A percentile compares a stretch with the other conserved stretches of the same genome.
Evolutionary conservation across 441 rosid species (phyloP).

Genomic region (Mallotus repandus): DNA sequence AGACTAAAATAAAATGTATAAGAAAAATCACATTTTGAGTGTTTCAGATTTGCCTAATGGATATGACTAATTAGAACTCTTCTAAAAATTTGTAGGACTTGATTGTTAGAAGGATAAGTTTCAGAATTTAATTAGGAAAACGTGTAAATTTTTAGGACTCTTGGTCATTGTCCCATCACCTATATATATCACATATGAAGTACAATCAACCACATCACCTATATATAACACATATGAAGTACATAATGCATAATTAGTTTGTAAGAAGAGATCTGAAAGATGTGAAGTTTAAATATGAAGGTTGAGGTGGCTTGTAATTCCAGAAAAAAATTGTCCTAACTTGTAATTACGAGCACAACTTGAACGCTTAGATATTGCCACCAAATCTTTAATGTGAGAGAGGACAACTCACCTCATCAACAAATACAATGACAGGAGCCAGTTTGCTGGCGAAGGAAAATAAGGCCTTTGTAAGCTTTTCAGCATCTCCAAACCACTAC

Average conservation of each 20-base stretch:
- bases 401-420: conserved; percentile 73
- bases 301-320: background rate
- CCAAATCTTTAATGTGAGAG: background rate
- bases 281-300: background rate
- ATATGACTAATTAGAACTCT: no score
- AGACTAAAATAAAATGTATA: no score
- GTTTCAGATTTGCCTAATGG: no score
- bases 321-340: background rate
- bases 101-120: no score
- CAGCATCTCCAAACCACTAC: conserved; percentile 99
- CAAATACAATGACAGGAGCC: conserved; percentile 91
- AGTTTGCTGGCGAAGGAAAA: conserved; percentile 93
- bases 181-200: background rate
- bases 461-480: conserved; percentile 93
- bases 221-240: no score
- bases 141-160: no score
- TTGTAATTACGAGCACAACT: background rate
- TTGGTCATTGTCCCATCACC: no score
- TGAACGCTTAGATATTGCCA: background rate
- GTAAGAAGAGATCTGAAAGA: background rate
- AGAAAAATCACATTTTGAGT: no score
- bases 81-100: no score
- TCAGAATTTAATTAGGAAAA: no score
- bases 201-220: no score
- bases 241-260: background rate